Conservation (phyloP, 2,329 filamentous ascomycete genomes). For the Penicillium janthinellum region DNA sequence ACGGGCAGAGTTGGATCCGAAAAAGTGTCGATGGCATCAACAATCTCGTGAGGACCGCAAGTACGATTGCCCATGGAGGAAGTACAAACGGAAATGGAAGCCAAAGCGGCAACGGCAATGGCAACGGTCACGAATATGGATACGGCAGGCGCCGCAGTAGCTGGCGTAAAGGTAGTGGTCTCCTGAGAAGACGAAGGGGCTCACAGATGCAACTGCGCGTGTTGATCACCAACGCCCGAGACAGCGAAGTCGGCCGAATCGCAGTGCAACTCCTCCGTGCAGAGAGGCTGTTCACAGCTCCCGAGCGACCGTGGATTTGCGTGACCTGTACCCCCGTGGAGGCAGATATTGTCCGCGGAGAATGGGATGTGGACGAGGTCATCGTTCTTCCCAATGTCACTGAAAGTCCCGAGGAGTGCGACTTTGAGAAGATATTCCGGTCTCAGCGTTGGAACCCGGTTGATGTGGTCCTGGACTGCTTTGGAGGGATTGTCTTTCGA, state of each 20-base stretch:
- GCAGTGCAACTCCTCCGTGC: slow-evolving; percentile 42
- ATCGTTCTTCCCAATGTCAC: slow-evolving; percentile 34
- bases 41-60: not conserved
- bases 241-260: slow-evolving; percentile 41
- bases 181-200: slow-evolving; percentile 8
- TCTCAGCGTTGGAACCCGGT: slow-evolving; percentile 37
- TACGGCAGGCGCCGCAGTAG: not conserved
- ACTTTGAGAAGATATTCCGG: slow-evolving; percentile 37
- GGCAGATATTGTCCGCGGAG: slow-evolving; percentile 30
- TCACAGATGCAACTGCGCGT: slow-evolving; percentile 31
- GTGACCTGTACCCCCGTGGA: slow-evolving; percentile 36
- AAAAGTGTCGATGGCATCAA: slow-evolving; percentile 5
- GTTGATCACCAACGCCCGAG: slow-evolving; percentile 41
- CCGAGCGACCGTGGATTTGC: slow-evolving; percentile 39
- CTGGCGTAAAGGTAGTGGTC: not conserved
- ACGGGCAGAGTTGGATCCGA: slow-evolving; percentile 8
- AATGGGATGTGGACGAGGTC: slow-evolving; percentile 38
- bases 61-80: not conserved
- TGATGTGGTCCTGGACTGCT: slow-evolving; percentile 46
- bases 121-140: slow-evolving; percentile 7
- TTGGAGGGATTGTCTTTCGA: slow-evolving; percentile 36
- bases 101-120: slow-evolving; percentile 4
- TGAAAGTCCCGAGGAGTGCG: slow-evolving; percentile 23
- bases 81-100: slow-evolving; percentile 9
- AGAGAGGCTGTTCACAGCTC: slow-evolving; percentile 33